These are phyloP conservation scores for Rhynchosporium graminicola DNA, from an alignment of 2,329 filamentous ascomycete genomes.

Conservation along the genomic window DNA sequence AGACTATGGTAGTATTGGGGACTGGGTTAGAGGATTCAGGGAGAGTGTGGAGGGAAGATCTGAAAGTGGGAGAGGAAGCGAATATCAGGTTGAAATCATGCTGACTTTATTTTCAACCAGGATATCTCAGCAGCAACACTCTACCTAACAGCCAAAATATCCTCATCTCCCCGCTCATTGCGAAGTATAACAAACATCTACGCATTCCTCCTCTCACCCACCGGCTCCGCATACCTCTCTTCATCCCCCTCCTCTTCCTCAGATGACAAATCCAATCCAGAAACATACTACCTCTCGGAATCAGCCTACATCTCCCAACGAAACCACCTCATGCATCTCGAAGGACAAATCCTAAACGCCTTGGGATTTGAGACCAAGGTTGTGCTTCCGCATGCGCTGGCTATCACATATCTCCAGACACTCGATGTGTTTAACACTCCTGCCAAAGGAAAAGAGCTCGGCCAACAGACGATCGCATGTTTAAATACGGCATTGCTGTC, in stretches of 20 bases:
- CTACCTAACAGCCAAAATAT: slow-evolving; percentile 82
- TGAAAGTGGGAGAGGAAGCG: no score
- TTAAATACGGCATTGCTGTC: slow-evolving; percentile 86
- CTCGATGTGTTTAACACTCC: slow-evolving; percentile 63
- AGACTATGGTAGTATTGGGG: no score
- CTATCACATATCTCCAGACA: slow-evolving; percentile 89
- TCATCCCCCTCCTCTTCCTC: slow-evolving; percentile 6
- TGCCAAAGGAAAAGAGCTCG: slow-evolving; percentile 50
- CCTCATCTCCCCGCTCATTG: slow-evolving; percentile 72
- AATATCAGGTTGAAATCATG: not conserved
- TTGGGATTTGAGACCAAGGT: slow-evolving; percentile 85
- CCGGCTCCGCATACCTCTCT: slow-evolving; percentile 44
- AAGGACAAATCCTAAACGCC: slow-evolving; percentile 73
- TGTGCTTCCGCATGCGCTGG: slow-evolving; percentile 80
- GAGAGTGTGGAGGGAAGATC: no score
- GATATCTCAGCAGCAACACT: slow-evolving; percentile 79
- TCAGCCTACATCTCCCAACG: slow-evolving; percentile 67
- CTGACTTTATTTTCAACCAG: slow-evolving; percentile 47
- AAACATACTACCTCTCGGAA: slow-evolving; percentile 71
- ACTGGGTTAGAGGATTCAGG: no score
- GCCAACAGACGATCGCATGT: slow-evolving; percentile 68
- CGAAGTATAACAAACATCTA: slow-evolving; percentile 85
- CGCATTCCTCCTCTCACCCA: slow-evolving; percentile 70
- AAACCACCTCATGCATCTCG: slow-evolving; percentile 66
- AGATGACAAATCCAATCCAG: slow-evolving; percentile 43